A percentile compares a stretch with the other conserved stretches of the same genome.
Conservation (phyloP, 2,329 filamentous ascomycete genomes). For the Penicillium sp. region DNA sequence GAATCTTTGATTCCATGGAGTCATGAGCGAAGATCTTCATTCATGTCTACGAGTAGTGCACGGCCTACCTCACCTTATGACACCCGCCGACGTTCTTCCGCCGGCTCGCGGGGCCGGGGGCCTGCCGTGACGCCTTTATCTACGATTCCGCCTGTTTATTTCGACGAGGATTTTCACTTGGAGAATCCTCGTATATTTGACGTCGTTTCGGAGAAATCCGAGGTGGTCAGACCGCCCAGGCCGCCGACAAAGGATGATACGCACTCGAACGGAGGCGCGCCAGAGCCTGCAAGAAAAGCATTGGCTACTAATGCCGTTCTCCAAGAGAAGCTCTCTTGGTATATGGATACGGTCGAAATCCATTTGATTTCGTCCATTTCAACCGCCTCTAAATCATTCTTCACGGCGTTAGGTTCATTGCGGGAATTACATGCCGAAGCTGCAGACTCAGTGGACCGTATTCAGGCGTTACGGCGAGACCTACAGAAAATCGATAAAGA, state of each 20-base stretch:
- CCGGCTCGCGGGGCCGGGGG: constrained; percentile 48
- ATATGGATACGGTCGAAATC: constrained; percentile 98
- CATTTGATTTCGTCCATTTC: constrained; percentile 96
- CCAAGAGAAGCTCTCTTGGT: constrained; percentile 98
- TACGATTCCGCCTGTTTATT: constrained; percentile 89
- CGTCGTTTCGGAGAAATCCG: constrained; percentile 89
- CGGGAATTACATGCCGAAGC: constrained; percentile 89
- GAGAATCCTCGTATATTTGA: constrained; percentile 97
- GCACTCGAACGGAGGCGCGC: constrained; percentile 53
- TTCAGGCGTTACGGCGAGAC: constrained; percentile 74
- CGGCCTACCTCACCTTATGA: constrained; percentile 46
- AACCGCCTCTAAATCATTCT: constrained; percentile 91
- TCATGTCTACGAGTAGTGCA: constrained; percentile 41
- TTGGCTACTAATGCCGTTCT: constrained; percentile 94
- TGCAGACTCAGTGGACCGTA: constrained; percentile 80
- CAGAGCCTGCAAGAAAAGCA: constrained; percentile 67
- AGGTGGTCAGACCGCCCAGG: constrained; percentile 72
- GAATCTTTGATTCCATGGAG: constrained; percentile 46
- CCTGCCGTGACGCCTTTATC: constrained; percentile 80
- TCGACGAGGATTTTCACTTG: constrained; percentile 88
- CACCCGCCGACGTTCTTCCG: constrained; percentile 49
- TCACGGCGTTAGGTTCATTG: constrained; percentile 84
- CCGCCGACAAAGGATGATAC: constrained; percentile 51
- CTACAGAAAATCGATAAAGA: constrained; percentile 76
- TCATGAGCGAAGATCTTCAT: constrained; percentile 40